Evolutionary conservation across 1,139 yeast species (phyloP).

Genomic region (Debaryomycetaceae sp.): DNA sequence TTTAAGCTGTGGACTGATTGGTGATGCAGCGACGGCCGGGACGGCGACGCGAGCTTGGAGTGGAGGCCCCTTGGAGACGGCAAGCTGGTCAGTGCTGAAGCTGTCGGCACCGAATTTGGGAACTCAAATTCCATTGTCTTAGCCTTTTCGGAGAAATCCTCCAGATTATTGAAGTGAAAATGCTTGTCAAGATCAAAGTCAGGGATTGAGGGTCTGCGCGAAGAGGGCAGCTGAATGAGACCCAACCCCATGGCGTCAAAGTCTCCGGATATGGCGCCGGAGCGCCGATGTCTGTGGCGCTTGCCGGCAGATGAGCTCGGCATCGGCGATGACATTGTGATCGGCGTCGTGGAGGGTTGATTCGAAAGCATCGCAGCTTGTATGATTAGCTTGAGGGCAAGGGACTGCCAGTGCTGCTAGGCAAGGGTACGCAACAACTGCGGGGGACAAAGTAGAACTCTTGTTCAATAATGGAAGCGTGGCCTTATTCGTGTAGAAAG

Average conservation of each 20-base stretch:
- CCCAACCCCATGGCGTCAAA: slow-evolving; percentile 50
- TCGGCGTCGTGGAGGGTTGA: slow-evolving; percentile 12
- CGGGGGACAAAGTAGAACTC: too few relatives aligned
- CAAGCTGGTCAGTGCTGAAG: slow-evolving; percentile 10
- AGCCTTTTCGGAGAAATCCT: slow-evolving; percentile 28
- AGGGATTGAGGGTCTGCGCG: slow-evolving; percentile 9
- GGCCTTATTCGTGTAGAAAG: too few relatives aligned
- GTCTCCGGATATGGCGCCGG: slow-evolving; percentile 73
- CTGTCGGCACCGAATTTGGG: slow-evolving; percentile 22
- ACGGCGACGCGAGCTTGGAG: slow-evolving; percentile 9
- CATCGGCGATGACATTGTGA: slow-evolving; percentile 5
- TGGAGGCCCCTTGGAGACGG: slow-evolving; percentile 18
- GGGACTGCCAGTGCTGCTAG: too few relatives aligned
- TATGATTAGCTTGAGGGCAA: too few relatives aligned
- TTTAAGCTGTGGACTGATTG: slow-evolving; percentile 20
- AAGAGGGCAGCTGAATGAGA: slow-evolving; percentile 25
- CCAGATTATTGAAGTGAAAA: slow-evolving; percentile 31
- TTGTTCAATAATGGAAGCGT: too few relatives aligned
- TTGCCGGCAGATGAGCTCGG: slow-evolving; percentile 21
- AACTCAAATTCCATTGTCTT: slow-evolving; percentile 23
- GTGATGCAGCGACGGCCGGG: slow-evolving; percentile 9
- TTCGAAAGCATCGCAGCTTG: too few relatives aligned
- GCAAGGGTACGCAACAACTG: too few relatives aligned
- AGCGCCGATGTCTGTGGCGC: slow-evolving; percentile 62
- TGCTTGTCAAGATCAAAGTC: slow-evolving; percentile 19